phyloP scores from a whole-genome alignment of 2,329 filamentous ascomycete species.

The Botryosphaeria dothidea region DNA sequence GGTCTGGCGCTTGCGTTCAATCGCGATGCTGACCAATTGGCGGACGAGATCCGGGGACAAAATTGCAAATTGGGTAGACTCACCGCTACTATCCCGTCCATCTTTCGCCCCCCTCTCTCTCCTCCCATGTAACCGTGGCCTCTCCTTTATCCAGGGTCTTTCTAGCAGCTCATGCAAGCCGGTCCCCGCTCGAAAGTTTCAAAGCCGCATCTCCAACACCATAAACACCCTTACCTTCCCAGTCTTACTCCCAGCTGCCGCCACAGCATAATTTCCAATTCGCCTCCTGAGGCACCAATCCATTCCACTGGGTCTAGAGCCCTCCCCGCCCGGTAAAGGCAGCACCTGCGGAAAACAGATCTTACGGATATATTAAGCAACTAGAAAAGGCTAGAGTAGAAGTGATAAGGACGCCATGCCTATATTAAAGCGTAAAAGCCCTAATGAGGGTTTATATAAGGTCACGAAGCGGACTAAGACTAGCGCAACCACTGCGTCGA shows the following conservation, averaged over 20 bases:
- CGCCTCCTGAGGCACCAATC: background rate
- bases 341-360: conserved; percentile 35
- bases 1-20: too few relatives aligned
- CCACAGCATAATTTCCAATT: background rate
- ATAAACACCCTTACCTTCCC: background rate
- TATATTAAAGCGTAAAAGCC: conserved; percentile 36
- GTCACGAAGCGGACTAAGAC: conserved; percentile 37
- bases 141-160: too few relatives aligned
- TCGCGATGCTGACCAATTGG: too few relatives aligned
- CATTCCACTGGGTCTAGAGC: background rate
- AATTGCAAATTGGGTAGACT: too few relatives aligned
- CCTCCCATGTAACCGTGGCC: too few relatives aligned
- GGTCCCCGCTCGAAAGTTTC: too few relatives aligned
- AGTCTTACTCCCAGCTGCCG: background rate
- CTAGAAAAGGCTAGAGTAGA: conserved; percentile 76
- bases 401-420: conserved; percentile 35
- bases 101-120: too few relatives aligned
- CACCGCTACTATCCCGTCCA: too few relatives aligned
- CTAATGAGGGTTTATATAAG: conserved; percentile 22
- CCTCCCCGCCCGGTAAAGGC: background rate
- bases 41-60: too few relatives aligned
- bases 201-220: background rate
- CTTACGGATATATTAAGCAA: conserved; percentile 55
- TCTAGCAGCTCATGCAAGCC: too few relatives aligned
- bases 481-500: conserved; percentile 21